Evolutionary conservation across 2,329 filamentous ascomycete species (phyloP).

Genomic region (Verticillium dahliae): DNA sequence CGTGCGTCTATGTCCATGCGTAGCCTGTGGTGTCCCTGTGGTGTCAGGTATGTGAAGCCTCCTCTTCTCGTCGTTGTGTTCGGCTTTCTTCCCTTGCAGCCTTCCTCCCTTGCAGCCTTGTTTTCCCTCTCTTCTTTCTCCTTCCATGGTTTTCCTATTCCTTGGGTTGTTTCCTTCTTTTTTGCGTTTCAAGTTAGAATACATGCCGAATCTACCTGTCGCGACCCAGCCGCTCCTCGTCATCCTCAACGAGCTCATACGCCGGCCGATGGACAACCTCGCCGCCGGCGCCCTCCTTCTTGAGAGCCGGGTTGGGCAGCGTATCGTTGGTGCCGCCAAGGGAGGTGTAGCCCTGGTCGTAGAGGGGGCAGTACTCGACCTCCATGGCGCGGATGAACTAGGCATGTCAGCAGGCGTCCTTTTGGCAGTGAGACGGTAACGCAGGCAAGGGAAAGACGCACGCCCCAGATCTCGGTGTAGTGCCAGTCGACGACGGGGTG

Average conservation of each 20-base stretch:
- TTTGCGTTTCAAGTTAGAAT: no score
- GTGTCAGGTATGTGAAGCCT: not conserved
- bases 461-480: slow-evolving; percentile 89
- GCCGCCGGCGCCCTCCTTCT: slow-evolving; percentile 23
- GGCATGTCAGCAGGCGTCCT: not conserved
- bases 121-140: not conserved
- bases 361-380: slow-evolving; percentile 79
- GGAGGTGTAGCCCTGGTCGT: slow-evolving; percentile 84
- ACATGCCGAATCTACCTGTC: slow-evolving; percentile 35
- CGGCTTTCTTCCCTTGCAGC: not conserved
- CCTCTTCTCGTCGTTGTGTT: not conserved
- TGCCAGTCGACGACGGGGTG: slow-evolving; percentile 98
- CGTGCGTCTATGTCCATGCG: not conserved
- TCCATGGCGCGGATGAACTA: slow-evolving; percentile 74
- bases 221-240: slow-evolving; percentile 72
- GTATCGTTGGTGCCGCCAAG: slow-evolving; percentile 89
- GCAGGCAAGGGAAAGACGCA: slow-evolving; percentile 38
- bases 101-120: not conserved
- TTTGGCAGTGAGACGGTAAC: not conserved
- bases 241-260: slow-evolving; percentile 67
- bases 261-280: slow-evolving; percentile 56
- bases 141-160: not conserved
- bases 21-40: not conserved
- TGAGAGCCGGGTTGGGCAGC: slow-evolving; percentile 75
- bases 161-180: not conserved